Evolutionary conservation across 1,284 basidiomycete species (phyloP).

Genomic region (Leccinum ponderosum): DNA sequence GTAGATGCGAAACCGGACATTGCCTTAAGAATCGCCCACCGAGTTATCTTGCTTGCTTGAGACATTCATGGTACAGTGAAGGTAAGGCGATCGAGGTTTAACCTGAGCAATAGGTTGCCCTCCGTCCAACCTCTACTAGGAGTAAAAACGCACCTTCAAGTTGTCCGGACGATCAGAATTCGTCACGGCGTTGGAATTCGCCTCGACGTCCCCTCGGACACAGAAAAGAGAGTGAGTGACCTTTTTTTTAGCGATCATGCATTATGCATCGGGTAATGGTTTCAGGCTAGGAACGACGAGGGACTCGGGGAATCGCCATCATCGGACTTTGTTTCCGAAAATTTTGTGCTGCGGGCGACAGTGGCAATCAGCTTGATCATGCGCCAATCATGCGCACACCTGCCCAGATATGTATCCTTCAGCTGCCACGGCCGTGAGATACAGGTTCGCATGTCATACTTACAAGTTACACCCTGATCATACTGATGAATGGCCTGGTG

Average conservation of each 20-base stretch:
- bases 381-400: not conserved
- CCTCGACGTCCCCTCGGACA: not conserved
- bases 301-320: not conserved
- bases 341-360: not conserved
- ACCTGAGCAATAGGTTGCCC: too few relatives aligned
- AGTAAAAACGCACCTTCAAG: not conserved
- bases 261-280: not conserved
- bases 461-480: not conserved
- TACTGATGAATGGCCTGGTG: not conserved
- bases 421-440: not conserved
- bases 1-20: not conserved
- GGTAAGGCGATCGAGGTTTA: not conserved
- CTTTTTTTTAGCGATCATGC: not conserved
- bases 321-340: not conserved
- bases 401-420: not conserved
- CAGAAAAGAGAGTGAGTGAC: too few relatives aligned
- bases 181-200: not conserved
- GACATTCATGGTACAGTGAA: not conserved
- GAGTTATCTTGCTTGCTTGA: not conserved
- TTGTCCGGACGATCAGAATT: not conserved
- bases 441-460: not conserved
- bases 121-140: not conserved
- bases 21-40: not conserved
- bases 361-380: not conserved
- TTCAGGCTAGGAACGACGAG: not conserved